These are phyloP conservation scores for Cocos nucifera DNA, from an alignment of 176 grass and related monocot genomes.

Conservation along the genomic window DNA sequence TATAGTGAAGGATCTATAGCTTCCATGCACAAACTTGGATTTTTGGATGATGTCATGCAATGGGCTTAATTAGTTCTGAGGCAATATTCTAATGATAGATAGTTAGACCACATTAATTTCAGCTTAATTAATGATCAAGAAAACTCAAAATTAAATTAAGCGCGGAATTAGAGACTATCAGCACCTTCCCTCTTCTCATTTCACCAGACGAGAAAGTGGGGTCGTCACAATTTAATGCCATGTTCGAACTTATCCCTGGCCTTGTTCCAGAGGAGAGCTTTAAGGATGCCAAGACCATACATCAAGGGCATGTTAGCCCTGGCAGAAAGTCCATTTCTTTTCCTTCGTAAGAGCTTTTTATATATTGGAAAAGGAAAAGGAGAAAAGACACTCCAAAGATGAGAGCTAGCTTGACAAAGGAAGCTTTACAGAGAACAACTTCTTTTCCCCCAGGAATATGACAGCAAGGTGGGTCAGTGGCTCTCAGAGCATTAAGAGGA, in stretches of 20 bases:
- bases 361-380: constrained; percentile 58
- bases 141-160: no score
- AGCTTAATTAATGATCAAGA: no score
- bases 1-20: no score
- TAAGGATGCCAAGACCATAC: neutral
- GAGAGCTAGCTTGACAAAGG: constrained; percentile 64
- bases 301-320: neutral
- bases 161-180: no score
- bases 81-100: no score
- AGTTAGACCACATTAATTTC: no score
- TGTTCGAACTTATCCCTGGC: neutral
- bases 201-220: neutral
- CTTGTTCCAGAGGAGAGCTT: neutral
- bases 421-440: constrained; percentile 83
- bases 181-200: neutral
- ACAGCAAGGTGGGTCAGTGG: constrained; percentile 18
- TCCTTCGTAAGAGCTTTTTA: constrained; percentile 1
- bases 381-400: constrained; percentile 70
- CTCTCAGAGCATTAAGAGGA: constrained; percentile 49
- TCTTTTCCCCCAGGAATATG: constrained; percentile 26
- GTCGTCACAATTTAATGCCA: neutral
- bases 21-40: no score
- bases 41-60: no score
- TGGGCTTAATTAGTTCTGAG: no score
- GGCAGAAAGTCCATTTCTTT: no score